Evolutionary conservation across 192 early-diverging fungal genomes (phyloP), one percentile per base, ranked within the genome.

Genomic region (Powellomyces hirtus): DNA sequence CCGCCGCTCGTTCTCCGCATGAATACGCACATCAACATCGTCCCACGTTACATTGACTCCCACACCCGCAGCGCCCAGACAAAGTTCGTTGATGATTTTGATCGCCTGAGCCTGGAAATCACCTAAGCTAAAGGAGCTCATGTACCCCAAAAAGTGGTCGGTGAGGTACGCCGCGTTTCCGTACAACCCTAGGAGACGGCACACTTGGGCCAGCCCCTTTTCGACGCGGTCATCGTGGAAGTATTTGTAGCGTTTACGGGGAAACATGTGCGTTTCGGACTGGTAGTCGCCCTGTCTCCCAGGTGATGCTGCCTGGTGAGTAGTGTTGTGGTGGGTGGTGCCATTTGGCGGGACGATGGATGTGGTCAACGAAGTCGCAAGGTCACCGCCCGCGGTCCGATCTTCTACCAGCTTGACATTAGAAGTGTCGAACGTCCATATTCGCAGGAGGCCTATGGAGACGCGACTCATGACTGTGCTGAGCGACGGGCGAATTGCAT

Each of bases 341-440:
- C 26, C 5, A 4, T 16, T 16, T 4, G 26, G 26, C 13, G 10
- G 13, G 22, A 7, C 13, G 13, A 24, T 24, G 10, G 10, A n/a
- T 26, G 53, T 29, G 27, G 27, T 2, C 35, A 36, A n/a, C 16
- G 59, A 3, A 18, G 14, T 60, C 59, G 36, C 24, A 22, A 36
- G 20, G 20, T 24, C 33, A 14, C 53, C 31, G 16, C 53, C 31
- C 29, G 37, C 14, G 29, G 30, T 49, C 37, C 68, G 68, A 57
- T 72, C 70, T 35, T 72, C 70, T 38, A 72, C 70, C 14, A 72
- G 24, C 52, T 44, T 53, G 27, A 64, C 62, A 33, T 72, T 42
- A 10, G 62, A 53, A 4, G 20, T 31, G 16, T 72, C 62, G 26
- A 72, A 58, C 1, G 62, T 65, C 53, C 20, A 38, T n/a, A 64